These are phyloP conservation scores for Adiantum capillusveneris DNA, from an alignment of 75 land plant species.

Conservation along the genomic window DNA sequence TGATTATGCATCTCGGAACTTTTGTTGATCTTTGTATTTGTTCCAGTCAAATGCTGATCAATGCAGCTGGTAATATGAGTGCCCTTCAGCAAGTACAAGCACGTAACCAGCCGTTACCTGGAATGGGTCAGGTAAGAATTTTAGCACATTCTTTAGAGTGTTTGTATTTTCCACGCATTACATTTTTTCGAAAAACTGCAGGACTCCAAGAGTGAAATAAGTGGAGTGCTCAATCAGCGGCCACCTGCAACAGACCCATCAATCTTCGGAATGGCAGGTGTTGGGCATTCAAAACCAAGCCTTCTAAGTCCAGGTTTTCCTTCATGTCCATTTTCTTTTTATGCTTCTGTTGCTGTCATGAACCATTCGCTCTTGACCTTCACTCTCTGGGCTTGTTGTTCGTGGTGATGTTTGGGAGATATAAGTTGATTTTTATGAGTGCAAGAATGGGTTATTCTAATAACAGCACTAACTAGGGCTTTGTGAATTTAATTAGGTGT, in stretches of 20 bases:
- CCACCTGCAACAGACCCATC: slow-evolving; percentile 78
- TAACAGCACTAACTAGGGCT: neutral
- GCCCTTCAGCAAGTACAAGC: slow-evolving; percentile 80
- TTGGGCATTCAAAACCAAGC: slow-evolving; percentile 71
- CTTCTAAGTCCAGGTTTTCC: slow-evolving; percentile 49
- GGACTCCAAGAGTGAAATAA: slow-evolving; percentile 70
- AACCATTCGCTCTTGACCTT: too few relatives aligned
- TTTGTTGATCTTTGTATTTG: too few relatives aligned
- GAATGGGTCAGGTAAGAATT: slow-evolving; percentile 47
- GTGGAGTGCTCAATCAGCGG: slow-evolving; percentile 48
- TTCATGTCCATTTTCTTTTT: too few relatives aligned
- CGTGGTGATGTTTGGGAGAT: too few relatives aligned
- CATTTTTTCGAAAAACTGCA: slow-evolving; percentile 6
- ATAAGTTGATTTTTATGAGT: too few relatives aligned
- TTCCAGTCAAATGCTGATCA: slow-evolving; percentile 81
- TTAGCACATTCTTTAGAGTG: neutral
- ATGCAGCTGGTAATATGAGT: slow-evolving; percentile 55
- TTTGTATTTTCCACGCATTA: neutral
- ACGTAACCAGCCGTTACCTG: slow-evolving; percentile 72
- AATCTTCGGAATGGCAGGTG: slow-evolving; percentile 58
- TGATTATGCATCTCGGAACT: too few relatives aligned
- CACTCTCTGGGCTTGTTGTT: too few relatives aligned
- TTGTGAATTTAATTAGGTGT: slow-evolving; percentile 41
- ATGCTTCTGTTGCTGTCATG: too few relatives aligned
- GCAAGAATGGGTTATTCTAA: too few relatives aligned